A percentile compares a stretch with the other conserved stretches of the same genome.
phyloP scores from a whole-genome alignment of 108 stramenopile genomes.

The Fistulifera pelliculosa region DNA sequence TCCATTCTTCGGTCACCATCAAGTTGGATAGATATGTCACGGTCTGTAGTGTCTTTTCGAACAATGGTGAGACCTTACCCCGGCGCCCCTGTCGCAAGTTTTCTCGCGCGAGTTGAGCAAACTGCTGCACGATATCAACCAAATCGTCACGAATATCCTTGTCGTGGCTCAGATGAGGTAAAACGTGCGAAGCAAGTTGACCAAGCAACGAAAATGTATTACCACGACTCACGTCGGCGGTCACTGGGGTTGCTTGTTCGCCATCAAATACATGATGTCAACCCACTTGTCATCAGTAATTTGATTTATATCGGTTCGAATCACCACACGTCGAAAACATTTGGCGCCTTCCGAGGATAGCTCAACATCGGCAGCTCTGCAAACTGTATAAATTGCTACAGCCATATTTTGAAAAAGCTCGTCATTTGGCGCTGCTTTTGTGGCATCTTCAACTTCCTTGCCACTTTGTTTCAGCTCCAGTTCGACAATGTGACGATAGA shows the following conservation, averaged over 20 bases:
- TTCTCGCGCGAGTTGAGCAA: conserved; percentile 39
- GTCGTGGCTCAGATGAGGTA: conserved; percentile 38
- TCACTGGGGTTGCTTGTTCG: conserved; percentile 43
- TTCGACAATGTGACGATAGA: conserved; percentile 42
- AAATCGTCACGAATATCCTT: conserved; percentile 51
- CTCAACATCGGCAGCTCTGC: conserved; percentile 35
- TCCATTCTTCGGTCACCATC: conserved; percentile 42
- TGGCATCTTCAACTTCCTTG: conserved; percentile 15
- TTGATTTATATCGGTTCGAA: conserved; percentile 42
- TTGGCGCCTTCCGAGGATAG: conserved; percentile 49
- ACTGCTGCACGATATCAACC: conserved; percentile 43
- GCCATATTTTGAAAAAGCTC: conserved; percentile 54
- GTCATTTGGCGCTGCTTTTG: conserved; percentile 29
- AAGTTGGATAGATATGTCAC: conserved; percentile 57
- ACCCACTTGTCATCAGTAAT: conserved; percentile 64
- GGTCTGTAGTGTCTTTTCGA: conserved; percentile 62
- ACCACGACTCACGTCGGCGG: conserved; percentile 31
- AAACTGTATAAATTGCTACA: conserved; percentile 52
- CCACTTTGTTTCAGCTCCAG: conserved; percentile 14
- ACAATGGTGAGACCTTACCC: conserved; percentile 29
- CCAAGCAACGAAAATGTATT: conserved; percentile 50
- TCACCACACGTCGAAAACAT: conserved; percentile 46
- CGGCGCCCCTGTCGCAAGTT: conserved; percentile 52
- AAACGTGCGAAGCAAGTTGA: conserved; percentile 34
- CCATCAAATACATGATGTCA: conserved; percentile 41